Conservation (phyloP, 805 yeast genomes). For the Dipodascopsis uninucleata region DNA sequence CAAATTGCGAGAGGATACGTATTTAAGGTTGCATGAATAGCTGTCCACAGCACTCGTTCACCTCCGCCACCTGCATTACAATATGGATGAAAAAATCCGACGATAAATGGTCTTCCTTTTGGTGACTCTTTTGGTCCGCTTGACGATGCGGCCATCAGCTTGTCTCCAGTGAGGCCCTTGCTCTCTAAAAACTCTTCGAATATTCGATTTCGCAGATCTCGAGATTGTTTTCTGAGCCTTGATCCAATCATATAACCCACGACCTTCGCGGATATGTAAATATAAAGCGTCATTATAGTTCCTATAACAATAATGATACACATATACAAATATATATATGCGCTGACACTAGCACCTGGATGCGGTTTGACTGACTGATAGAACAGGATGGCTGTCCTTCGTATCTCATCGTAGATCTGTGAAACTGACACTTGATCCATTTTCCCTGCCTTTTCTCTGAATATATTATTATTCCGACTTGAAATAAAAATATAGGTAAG, state of each 20-base stretch:
- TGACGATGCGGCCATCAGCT: constrained; percentile 1
- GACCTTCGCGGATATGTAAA: constrained; percentile 9
- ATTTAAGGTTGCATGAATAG: constrained; percentile 65
- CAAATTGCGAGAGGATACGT: constrained; percentile 50
- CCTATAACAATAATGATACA: constrained; percentile 14
- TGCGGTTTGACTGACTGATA: no score
- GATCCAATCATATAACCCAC: constrained; percentile 11
- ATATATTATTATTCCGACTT: no score
- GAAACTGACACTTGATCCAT: no score
- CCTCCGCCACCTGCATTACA: constrained; percentile 96
- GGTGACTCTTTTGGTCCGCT: neutral
- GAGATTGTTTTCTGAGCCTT: constrained; percentile 11
- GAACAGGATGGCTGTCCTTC: no score
- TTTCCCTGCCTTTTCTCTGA: no score
- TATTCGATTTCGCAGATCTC: constrained; percentile 4
- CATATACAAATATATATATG: no score
- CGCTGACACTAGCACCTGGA: no score
- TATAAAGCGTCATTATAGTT: constrained; percentile 6
- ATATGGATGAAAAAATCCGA: constrained; percentile 92
- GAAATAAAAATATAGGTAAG: no score
- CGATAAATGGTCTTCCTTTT: constrained; percentile 43
- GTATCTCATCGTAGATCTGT: no score
- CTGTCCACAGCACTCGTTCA: constrained; percentile 94
- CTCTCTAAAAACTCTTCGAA: constrained; percentile 4
- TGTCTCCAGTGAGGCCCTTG: neutral